Percentiles rank a stretch among this genome's conserved stretches.
phyloP scores from a whole-genome alignment of 129 eudicot genomes.

The Flaveria linearis region DNA sequence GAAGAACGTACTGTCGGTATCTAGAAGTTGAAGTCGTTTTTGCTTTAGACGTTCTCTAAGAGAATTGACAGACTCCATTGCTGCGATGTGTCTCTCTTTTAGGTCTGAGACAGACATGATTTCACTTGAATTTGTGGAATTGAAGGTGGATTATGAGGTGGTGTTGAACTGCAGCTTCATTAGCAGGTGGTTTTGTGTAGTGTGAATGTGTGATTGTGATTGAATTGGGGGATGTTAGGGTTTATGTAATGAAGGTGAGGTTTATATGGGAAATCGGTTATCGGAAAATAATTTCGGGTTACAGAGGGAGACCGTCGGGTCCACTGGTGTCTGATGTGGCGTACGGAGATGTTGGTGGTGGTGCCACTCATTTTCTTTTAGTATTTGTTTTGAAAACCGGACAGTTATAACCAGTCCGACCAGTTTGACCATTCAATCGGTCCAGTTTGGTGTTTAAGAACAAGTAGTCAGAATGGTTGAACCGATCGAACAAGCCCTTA shows the following conservation, averaged over 20 bases:
- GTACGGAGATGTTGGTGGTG: constrained; percentile 9
- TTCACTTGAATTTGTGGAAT: neutral
- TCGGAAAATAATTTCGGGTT: constrained; percentile 10
- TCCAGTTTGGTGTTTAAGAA: too few species aligned
- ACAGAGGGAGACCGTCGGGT: neutral
- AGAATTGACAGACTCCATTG: constrained; percentile 66
- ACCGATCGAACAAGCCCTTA: too few species aligned
- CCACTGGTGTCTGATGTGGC: constrained; percentile 20
- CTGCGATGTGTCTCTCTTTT: constrained; percentile 82
- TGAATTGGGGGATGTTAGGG: constrained; percentile 16
- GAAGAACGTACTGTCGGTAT: constrained; percentile 61
- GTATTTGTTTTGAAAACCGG: too few species aligned
- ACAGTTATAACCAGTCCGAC: too few species aligned
- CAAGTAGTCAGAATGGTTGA: too few species aligned
- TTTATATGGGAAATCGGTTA: constrained; percentile 12
- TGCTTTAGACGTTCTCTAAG: too few species aligned
- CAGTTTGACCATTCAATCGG: too few species aligned
- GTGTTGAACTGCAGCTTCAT: neutral
- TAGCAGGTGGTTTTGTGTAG: too few species aligned
- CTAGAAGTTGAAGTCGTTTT: constrained; percentile 75
- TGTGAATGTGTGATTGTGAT: neutral
- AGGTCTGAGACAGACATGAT: constrained; percentile 79
- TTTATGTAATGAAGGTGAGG: constrained; percentile 22
- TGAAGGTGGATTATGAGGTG: constrained; percentile 19
- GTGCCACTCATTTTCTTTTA: neutral